Percentiles rank a stretch among this genome's conserved stretches.
Evolutionary conservation across 73 alveolate genomes (phyloP).

Genomic region (Paramecium pentaurelia): DNA sequence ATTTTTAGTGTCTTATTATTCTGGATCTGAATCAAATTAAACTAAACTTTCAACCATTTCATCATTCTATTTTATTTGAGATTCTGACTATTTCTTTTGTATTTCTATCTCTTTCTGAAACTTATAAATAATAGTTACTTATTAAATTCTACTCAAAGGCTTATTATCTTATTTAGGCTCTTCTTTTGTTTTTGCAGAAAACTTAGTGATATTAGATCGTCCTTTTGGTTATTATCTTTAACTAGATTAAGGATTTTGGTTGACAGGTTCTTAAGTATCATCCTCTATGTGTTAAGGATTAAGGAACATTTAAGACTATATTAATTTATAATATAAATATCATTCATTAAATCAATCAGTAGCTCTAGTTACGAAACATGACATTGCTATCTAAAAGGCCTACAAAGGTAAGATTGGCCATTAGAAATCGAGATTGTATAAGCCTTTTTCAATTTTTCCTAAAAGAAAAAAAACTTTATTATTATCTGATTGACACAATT

Average conservation of each 20-base stretch:
- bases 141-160: not conserved
- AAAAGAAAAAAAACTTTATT: not conserved
- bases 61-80: not conserved
- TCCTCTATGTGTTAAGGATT: not conserved
- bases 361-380: not conserved
- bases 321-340: not conserved
- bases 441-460: not conserved
- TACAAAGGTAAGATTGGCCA: not conserved
- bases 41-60: not conserved
- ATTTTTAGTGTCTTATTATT: not conserved
- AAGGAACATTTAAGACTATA: not conserved
- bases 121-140: not conserved
- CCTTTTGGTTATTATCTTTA: not conserved
- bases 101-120: not conserved
- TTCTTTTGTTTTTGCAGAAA: not conserved
- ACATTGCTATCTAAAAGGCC: not conserved
- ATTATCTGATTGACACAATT: not conserved
- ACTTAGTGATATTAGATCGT: not conserved
- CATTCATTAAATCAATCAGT: not conserved
- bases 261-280: not conserved
- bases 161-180: not conserved
- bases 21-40: slow-evolving; percentile 9
- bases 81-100: not conserved
- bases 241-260: not conserved
- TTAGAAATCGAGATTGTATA: not conserved